Evolutionary conservation across 805 yeast genomes (phyloP).

Genomic region (Metschnikowia drakensbergensis): DNA sequence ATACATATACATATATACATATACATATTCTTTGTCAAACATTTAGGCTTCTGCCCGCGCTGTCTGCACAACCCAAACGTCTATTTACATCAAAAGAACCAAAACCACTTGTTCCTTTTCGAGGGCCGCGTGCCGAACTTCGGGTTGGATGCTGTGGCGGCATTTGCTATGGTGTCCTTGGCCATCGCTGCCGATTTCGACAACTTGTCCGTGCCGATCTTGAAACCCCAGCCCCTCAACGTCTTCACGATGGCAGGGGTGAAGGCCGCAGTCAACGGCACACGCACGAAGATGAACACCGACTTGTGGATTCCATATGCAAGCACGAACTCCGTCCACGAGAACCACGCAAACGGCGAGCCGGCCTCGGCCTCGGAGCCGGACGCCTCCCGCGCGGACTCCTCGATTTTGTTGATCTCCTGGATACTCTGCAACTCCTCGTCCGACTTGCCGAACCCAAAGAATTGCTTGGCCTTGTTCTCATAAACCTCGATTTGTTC

Average conservation of each 20-base stretch:
- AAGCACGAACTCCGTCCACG: constrained; percentile 76
- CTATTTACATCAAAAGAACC: constrained; percentile 45
- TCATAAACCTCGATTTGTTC: constrained; percentile 72
- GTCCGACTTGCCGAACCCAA: constrained; percentile 59
- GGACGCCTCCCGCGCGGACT: constrained; percentile 21
- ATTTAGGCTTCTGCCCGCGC: neutral
- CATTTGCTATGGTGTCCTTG: constrained; percentile 25
- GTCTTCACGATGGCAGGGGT: constrained; percentile 73
- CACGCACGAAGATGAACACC: constrained; percentile 65
- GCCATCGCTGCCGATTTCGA: constrained; percentile 34
- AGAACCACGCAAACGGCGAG: constrained; percentile 36
- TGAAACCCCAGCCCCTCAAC: constrained; percentile 75
- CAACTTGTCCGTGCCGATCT: constrained; percentile 54
- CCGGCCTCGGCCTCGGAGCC: constrained; percentile 18
- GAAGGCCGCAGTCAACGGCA: constrained; percentile 88
- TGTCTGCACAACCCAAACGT: neutral
- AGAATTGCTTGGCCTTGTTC: constrained; percentile 50
- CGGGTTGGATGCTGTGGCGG: constrained; percentile 41
- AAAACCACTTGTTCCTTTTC: constrained; percentile 54
- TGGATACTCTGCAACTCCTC: constrained; percentile 37
- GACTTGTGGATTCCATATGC: constrained; percentile 95
- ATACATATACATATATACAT: no score
- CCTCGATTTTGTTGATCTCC: constrained; percentile 32
- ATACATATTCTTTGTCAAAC: no score
- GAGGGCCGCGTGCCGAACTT: constrained; percentile 53